Conservation (phyloP, 2,329 filamentous ascomycete species). For the Cercospora sesami region DNA sequence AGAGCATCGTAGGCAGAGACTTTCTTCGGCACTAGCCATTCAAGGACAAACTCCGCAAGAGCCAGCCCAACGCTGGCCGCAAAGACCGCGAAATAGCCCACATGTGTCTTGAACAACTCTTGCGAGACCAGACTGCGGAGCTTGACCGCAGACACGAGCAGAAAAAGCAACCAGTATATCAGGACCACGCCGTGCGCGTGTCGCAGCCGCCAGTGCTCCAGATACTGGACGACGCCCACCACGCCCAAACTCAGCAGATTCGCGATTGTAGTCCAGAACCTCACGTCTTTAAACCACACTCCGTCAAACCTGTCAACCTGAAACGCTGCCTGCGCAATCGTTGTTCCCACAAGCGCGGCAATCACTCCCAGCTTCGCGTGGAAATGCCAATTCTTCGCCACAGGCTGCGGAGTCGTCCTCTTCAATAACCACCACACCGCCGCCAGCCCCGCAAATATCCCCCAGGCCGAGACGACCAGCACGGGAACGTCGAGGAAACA, state of each 20-base stretch:
- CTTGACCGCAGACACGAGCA: slow-evolving; percentile 77
- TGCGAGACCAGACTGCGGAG: slow-evolving; percentile 82
- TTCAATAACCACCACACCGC: slow-evolving; percentile 78
- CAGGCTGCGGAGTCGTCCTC: slow-evolving; percentile 64
- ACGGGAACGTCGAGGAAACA: slow-evolving; percentile 96
- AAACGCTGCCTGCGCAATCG: slow-evolving; percentile 69
- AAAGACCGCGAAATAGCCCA: slow-evolving; percentile 77
- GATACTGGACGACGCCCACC: slow-evolving; percentile 78
- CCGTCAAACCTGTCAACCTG: slow-evolving; percentile 70
- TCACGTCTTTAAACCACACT: slow-evolving; percentile 77
- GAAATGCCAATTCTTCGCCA: slow-evolving; percentile 87
- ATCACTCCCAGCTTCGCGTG: slow-evolving; percentile 82
- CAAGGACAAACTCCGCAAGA: slow-evolving; percentile 69
- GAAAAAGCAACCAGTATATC: slow-evolving; percentile 87
- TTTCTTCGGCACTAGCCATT: slow-evolving; percentile 85
- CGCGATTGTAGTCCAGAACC: slow-evolving; percentile 76
- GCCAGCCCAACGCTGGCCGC: slow-evolving; percentile 70
- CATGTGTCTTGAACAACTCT: slow-evolving; percentile 63
- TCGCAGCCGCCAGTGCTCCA: slow-evolving; percentile 79
- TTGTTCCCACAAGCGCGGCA: slow-evolving; percentile 65
- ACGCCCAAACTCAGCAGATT: slow-evolving; percentile 71
- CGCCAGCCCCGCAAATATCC: slow-evolving; percentile 71
- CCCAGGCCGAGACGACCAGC: slow-evolving; percentile 71
- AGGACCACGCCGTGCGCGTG: slow-evolving; percentile 85
- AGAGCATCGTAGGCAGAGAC: slow-evolving; percentile 67